These are phyloP conservation scores for Starmera dryadoides DNA, from an alignment of 805 yeast species.

Conservation along the genomic window DNA sequence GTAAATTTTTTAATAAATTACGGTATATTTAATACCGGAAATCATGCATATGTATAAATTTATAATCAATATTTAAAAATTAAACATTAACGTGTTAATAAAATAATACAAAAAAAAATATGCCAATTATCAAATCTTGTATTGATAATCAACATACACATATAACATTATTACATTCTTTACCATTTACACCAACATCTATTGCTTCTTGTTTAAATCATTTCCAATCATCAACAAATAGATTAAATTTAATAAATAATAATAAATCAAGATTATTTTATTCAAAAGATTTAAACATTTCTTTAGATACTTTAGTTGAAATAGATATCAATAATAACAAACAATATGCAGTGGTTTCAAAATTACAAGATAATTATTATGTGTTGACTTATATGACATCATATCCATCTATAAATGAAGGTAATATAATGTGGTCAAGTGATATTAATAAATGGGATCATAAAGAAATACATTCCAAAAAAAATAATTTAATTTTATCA, in stretches of 20 bases:
- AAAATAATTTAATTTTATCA: conserved; percentile 7
- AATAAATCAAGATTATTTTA: conserved; percentile 16
- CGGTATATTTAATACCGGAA: too few species aligned
- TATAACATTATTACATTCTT: neutral
- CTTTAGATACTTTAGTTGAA: neutral
- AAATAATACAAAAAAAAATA: neutral
- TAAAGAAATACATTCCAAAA: conserved; percentile 7
- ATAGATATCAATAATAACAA: conserved; percentile 13
- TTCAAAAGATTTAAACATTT: neutral
- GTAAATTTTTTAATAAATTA: too few species aligned
- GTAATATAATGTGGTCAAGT: conserved; percentile 1
- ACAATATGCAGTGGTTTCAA: conserved; percentile 11
- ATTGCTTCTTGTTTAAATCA: conserved; percentile 2
- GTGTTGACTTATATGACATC: conserved; percentile 51
- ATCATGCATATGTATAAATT: too few species aligned
- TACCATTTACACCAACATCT: conserved; percentile 1
- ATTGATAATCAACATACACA: neutral
- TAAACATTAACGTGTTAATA: too few species aligned
- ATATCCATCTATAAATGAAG: conserved; percentile 19
- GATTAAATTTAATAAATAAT: conserved; percentile 6
- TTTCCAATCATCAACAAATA: conserved; percentile 3
- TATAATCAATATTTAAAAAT: too few species aligned
- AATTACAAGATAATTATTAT: conserved; percentile 2
- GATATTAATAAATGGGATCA: neutral
- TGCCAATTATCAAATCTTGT: neutral